phyloP scores from a whole-genome alignment of 192 early-diverging fungal species.

The Phlyctochytrium planicorne region DNA sequence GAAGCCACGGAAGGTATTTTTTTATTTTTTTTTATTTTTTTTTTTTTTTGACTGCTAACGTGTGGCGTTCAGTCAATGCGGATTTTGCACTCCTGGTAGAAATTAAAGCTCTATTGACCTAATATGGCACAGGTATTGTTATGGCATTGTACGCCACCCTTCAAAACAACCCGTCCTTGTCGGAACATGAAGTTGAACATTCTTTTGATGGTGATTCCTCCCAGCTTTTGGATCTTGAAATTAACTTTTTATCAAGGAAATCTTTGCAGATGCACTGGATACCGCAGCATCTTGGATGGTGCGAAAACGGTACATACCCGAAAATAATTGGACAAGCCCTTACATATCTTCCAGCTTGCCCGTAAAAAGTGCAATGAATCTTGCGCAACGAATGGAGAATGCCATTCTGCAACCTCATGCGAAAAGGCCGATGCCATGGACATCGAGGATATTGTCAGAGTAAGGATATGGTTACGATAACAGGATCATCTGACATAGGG shows the following conservation, averaged over 20 bases:
- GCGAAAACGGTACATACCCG: conserved; percentile 68
- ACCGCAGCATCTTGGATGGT: conserved; percentile 82
- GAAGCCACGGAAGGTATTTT: conserved; percentile 55
- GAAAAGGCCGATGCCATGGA: conserved; percentile 24
- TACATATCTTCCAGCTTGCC: conserved; percentile 20
- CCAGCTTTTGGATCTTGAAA: not conserved
- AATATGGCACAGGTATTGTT: conserved; percentile 65
- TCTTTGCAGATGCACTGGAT: conserved; percentile 90
- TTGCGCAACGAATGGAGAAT: conserved; percentile 14
- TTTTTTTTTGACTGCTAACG: conserved; percentile 4
- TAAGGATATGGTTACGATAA: too few relatives aligned
- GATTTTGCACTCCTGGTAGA: conserved; percentile 80
- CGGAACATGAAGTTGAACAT: conserved; percentile 74
- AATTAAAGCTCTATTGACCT: too few relatives aligned
- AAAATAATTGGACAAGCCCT: conserved; percentile 5
- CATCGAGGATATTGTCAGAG: conserved; percentile 34
- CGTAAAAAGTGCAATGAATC: not conserved
- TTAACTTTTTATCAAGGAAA: conserved; percentile 44
- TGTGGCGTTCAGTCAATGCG: conserved; percentile 71
- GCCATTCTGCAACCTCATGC: not conserved
- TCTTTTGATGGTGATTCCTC: conserved; percentile 69
- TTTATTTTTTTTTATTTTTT: conserved; percentile 15
- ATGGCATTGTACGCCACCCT: conserved; percentile 83
- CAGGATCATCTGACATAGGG: too few relatives aligned
- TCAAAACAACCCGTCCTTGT: conserved; percentile 67